phyloP scores from a whole-genome alignment of 2,329 filamentous ascomycete species.

The Graphilbum fragrans region DNA sequence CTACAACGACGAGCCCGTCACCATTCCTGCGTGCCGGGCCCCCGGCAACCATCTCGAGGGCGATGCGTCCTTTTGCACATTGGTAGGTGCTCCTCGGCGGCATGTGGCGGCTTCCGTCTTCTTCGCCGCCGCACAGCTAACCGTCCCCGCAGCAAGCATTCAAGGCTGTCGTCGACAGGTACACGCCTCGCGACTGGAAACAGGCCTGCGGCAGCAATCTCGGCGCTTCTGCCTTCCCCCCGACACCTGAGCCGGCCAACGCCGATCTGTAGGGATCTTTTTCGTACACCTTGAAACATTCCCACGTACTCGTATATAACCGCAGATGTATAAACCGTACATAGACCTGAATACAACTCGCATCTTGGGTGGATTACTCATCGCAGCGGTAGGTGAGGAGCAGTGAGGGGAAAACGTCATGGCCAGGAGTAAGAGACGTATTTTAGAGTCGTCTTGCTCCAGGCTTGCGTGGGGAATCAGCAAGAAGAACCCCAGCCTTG shows the following conservation, averaged over 20 bases:
- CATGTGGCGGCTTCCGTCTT: background rate
- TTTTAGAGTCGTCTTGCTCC: no score
- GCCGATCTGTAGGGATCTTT: background rate
- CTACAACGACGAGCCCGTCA: conserved; percentile 79
- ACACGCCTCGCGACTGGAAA: conserved; percentile 70
- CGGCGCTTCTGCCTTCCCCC: conserved; percentile 30
- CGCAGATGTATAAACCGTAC: no score
- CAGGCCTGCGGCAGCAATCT: conserved; percentile 35
- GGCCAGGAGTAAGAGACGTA: no score
- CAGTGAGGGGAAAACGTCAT: no score
- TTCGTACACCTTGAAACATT: no score
- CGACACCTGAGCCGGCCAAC: conserved; percentile 34
- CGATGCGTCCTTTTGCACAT: conserved; percentile 80
- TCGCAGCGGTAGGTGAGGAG: no score
- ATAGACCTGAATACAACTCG: no score
- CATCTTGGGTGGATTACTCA: no score
- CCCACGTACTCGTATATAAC: no score
- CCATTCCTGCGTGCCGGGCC: conserved; percentile 67
- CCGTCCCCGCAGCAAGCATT: conserved; percentile 55
- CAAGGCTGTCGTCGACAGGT: conserved; percentile 84
- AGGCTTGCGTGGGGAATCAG: no score
- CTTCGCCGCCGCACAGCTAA: conserved; percentile 1
- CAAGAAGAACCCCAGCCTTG: no score
- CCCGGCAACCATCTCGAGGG: conserved; percentile 74
- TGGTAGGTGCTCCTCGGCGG: conserved; percentile 38